These are phyloP conservation scores for Puccinellia tenuiflora DNA, from an alignment of 176 grass and related monocot genomes.

Conservation along the genomic window DNA sequence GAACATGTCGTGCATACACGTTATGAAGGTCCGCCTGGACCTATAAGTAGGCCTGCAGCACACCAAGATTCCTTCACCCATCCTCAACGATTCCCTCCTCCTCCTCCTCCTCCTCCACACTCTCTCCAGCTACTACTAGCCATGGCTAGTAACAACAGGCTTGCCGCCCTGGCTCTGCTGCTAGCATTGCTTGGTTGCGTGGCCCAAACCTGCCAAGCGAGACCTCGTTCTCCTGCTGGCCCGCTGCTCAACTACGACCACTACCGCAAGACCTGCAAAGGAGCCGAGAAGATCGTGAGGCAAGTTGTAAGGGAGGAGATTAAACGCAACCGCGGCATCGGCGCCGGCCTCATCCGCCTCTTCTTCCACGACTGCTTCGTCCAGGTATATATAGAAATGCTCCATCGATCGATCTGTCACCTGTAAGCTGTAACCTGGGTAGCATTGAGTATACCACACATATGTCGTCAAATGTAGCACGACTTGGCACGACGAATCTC, in stretches of 20 bases:
- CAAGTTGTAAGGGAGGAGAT: background rate
- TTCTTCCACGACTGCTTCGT: constrained; percentile 58
- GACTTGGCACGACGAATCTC: background rate
- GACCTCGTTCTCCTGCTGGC: no score
- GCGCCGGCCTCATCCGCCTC: constrained; percentile 35
- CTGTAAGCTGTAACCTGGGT: no score
- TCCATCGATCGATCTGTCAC: no score
- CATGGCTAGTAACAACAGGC: background rate
- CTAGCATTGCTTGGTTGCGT: background rate
- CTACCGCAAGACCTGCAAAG: no score
- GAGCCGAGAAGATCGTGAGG: no score
- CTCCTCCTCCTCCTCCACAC: no score
- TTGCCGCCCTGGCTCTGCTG: background rate
- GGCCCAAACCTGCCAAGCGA: background rate
- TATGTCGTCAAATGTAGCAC: no score
- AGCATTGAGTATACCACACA: no score
- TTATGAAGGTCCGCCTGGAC: background rate
- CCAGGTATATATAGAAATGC: no score
- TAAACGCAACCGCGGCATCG: background rate
- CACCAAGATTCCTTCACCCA: background rate
- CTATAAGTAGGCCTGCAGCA: background rate
- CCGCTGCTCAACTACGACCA: no score
- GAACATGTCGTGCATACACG: background rate
- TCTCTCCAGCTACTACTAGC: background rate
- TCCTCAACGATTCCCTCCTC: no score